Base-by-base conservation (phyloP, 768 basidiomycete genomes). In the Serendipita sp. region DNA sequence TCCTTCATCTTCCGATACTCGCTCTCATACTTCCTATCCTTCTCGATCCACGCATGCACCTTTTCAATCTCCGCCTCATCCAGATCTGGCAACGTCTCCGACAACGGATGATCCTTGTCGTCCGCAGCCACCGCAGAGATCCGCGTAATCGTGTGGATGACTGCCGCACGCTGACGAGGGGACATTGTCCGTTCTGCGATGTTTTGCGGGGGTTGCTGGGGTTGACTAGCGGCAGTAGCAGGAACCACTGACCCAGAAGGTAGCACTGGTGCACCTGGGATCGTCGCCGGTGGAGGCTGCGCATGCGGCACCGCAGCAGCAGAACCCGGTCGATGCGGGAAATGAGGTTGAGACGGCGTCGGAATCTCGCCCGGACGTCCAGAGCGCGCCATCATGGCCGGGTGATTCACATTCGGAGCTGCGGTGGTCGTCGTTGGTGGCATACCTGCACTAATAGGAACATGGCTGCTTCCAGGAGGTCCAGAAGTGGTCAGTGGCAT, bases 41-140 rank as follows among this genome's bases (percentile, higher is more conserved):
- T 71, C 65, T 75, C 72, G 77, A 86, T 82, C 87, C 87, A 90
- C 43, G 63, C 70, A 67, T 84, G 73, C 48, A 89, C 72, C 42
- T 78, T 67, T 24, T 61, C 63, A 26, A 87, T 79, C 69, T 89
- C 84, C 1, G 70, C 69, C 5, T 75, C 70, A 4, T 68, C 65
- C 17, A 93, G 72, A 0, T 77, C 68, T 2, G 83, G 85, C 58
- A 76, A 62, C 20, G 41, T 28, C 2, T 72, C 75, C 73, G 14
- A 72, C 74, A 13, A 87, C 85, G 48, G 75, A 72, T 58, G 70
- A 71, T 1, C 75, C 72, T n/a, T 81, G 81, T 79, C 77, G 51
- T 74, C 70, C 9, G 84, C 75, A 1, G 87, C 85, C 2, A 91
- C 79, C 62, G 79, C 71, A 5, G 81, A 79, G 44, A 89, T 76